These are phyloP conservation scores for Magnolia changhungtana DNA, from an alignment of 164 flowering plant species.

Conservation along the genomic window DNA sequence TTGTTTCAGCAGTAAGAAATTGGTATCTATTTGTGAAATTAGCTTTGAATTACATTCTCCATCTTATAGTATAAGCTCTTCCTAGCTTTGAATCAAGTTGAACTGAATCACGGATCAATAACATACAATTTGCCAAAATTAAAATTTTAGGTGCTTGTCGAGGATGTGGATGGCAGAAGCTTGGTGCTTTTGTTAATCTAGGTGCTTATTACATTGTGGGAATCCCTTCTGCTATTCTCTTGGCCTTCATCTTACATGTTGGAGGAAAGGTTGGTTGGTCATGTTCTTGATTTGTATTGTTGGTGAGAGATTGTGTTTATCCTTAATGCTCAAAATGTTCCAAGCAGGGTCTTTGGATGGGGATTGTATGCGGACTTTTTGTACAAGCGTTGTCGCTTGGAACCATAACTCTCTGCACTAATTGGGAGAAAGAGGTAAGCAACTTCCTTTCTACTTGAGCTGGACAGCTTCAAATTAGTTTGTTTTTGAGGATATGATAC, in stretches of 20 bases:
- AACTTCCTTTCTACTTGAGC: not conserved
- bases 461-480: too few relatives aligned
- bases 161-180: slow-evolving; percentile 70
- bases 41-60: not conserved
- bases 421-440: slow-evolving; percentile 72
- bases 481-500: too few relatives aligned
- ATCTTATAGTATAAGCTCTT: not conserved
- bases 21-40: too few relatives aligned
- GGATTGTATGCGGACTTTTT: slow-evolving; percentile 54
- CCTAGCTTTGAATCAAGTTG: not conserved
- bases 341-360: slow-evolving; percentile 65
- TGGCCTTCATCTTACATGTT: slow-evolving; percentile 45
- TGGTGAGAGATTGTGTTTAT: not conserved
- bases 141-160: slow-evolving; percentile 46
- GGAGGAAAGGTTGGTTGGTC: slow-evolving; percentile 47
- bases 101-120: slow-evolving; percentile 1
- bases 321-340: not conserved
- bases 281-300: not conserved
- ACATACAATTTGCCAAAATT: not conserved
- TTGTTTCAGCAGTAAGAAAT: too few relatives aligned
- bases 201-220: slow-evolving; percentile 57
- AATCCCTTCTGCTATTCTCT: slow-evolving; percentile 46
- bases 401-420: slow-evolving; percentile 39
- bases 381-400: slow-evolving; percentile 44
- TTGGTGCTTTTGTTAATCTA: slow-evolving; percentile 44